Conservation (phyloP, 1,284 basidiomycete genomes). For the Cutaneotrichosporon cyanovorans region DNA sequence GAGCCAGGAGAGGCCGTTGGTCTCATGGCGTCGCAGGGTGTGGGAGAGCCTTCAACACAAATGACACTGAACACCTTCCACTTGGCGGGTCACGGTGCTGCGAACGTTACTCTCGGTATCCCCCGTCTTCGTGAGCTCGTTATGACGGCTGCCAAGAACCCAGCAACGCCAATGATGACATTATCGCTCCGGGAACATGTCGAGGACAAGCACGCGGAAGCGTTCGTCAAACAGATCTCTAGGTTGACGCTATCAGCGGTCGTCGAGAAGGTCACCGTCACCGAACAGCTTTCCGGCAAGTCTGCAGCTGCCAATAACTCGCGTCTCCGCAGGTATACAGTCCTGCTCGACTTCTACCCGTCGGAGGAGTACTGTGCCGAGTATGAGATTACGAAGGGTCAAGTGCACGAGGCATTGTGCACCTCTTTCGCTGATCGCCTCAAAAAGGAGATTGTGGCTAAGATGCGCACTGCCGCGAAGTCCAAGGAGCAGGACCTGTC, state of each 20-base stretch:
- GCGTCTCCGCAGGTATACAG: constrained; percentile 72
- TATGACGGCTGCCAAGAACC: constrained; percentile 95
- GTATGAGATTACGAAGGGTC: constrained; percentile 67
- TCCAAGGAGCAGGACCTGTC: constrained; percentile 75
- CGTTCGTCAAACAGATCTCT: constrained; percentile 86
- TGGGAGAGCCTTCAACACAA: constrained; percentile 98
- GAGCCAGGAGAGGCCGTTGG: constrained; percentile 98
- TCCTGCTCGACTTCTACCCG: constrained; percentile 82
- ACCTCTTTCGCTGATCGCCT: constrained; percentile 73
- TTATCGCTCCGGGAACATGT: constrained; percentile 60
- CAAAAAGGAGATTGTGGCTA: constrained; percentile 76
- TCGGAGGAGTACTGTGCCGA: constrained; percentile 74
- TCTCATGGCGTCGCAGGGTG: constrained; percentile 92
- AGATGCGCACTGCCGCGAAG: constrained; percentile 78
- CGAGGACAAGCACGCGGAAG: constrained; percentile 55
- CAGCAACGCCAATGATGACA: constrained; percentile 98
- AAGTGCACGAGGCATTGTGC: constrained; percentile 68
- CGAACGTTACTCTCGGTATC: constrained; percentile 98
- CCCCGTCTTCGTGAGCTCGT: constrained; percentile 98
- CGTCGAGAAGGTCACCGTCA: constrained; percentile 75
- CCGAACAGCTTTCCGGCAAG: constrained; percentile 63
- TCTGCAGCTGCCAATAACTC: constrained; percentile 50
- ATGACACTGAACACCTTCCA: constrained; percentile 99
- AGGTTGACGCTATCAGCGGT: constrained; percentile 82
- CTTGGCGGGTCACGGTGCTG: constrained; percentile 97